Conservation (phyloP, 805 yeast species). For the Candida chilensis region DNA sequence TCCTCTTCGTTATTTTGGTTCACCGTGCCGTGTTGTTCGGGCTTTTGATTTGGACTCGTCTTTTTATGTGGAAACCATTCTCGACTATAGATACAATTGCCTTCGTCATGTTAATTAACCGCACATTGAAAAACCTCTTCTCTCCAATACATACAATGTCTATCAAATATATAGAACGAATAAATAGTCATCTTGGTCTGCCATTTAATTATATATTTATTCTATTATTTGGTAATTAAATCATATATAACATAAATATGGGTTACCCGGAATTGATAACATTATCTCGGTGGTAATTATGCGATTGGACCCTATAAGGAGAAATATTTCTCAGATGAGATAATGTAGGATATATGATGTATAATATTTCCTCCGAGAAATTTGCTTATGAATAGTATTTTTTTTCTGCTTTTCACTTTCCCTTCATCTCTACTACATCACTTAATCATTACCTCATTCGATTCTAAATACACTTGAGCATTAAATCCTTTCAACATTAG, state of each 20-base stretch:
- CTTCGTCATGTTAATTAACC: constrained; percentile 10
- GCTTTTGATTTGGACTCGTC: neutral
- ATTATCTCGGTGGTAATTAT: neutral
- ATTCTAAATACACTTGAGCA: too few relatives aligned
- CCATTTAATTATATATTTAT: too few relatives aligned
- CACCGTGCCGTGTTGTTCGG: constrained; percentile 17
- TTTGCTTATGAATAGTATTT: too few relatives aligned
- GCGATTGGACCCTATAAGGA: constrained; percentile 8
- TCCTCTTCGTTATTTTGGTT: constrained; percentile 58
- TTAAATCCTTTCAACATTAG: too few relatives aligned
- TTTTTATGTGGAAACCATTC: constrained; percentile 39
- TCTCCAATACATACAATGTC: constrained; percentile 55
- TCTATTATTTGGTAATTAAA: constrained; percentile 2
- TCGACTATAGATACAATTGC: constrained; percentile 71
- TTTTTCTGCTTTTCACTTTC: too few relatives aligned
- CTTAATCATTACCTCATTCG: too few relatives aligned
- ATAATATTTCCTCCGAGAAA: too few relatives aligned
- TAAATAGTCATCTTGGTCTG: constrained; percentile 61
- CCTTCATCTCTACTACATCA: too few relatives aligned
- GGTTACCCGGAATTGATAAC: too few relatives aligned
- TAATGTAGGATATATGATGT: too few relatives aligned
- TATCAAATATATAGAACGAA: constrained; percentile 85
- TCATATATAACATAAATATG: too few relatives aligned
- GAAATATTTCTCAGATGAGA: too few relatives aligned
- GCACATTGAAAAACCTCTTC: neutral